These are phyloP conservation scores for Phytopythium delawarense DNA, from an alignment of 352 stramenopile genomes.

Conservation along the genomic window DNA sequence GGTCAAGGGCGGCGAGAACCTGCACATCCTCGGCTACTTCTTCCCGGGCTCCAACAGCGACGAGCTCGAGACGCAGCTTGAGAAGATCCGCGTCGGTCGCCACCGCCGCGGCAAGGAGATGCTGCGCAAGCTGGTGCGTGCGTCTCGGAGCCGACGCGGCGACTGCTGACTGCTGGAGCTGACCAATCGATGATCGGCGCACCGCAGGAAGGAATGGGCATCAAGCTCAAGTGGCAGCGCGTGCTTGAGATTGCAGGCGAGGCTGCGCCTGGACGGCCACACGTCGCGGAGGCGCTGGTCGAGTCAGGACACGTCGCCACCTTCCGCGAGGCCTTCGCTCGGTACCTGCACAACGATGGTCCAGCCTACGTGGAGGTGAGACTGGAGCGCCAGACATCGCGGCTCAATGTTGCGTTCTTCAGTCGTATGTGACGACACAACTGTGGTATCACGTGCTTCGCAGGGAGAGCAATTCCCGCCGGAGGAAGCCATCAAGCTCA, in stretches of 20 bases:
- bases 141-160: too few relatives aligned
- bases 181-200: not conserved
- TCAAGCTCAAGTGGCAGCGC: conserved; percentile 76
- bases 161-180: not conserved
- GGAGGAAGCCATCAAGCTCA: conserved; percentile 85
- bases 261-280: conserved; percentile 68
- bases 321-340: conserved; percentile 77
- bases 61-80: conserved; percentile 65
- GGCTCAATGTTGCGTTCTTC: not conserved
- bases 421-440: not conserved
- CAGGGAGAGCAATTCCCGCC: conserved; percentile 80
- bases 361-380: conserved; percentile 79
- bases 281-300: conserved; percentile 77
- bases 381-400: not conserved
- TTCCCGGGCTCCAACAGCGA: conserved; percentile 72
- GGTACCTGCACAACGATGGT: conserved; percentile 80
- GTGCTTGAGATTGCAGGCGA: conserved; percentile 82
- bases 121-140: conserved; percentile 71
- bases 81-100: conserved; percentile 73
- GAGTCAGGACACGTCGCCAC: conserved; percentile 69
- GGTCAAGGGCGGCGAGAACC: conserved; percentile 77
- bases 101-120: conserved; percentile 83
- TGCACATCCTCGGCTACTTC: conserved; percentile 87
- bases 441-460: not conserved
- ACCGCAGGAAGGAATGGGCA: conserved; percentile 70